Base-by-base conservation (phyloP, 1,284 basidiomycete species). In the Heliocybe sulcata region DNA sequence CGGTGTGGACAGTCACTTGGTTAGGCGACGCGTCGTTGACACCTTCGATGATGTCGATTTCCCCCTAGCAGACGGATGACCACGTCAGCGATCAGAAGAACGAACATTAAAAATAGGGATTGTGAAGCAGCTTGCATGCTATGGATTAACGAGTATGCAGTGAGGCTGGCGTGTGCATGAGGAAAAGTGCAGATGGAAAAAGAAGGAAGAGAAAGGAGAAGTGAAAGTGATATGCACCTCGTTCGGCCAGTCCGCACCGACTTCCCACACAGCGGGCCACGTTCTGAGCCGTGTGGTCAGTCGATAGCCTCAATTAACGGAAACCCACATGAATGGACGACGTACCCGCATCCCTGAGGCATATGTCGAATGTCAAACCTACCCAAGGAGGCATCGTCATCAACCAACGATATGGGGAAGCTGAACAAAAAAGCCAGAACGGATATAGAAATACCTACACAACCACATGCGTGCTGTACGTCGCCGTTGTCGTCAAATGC, bases 1-100 rank as follows among this genome's bases (percentile, higher is more conserved):
- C 70, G 0, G 86, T 87, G 65, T 91, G 89, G 9, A 92, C 68
- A 12, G 83, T 85, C 1, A 77, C 75, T 52, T 73, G 71, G 63
- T 90, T 81, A 10, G 80, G 74, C 0, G 66, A 64, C 59, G 73
- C 65, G 60, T 79, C 75, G 61, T 88, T 87, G 35, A 87, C 80
- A 11, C 81, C 85, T 66, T 89, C 87, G 12, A 88, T 54, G 52
- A 89, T 83, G 66, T 89, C 86, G 22, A 87, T 75, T 65, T 89
- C 81, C 0, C 82, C 83, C 81, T 80, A 56, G 14, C 19, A 16
- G 20, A n/a, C 29, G 27, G 52, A n/a, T n/a, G 53, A 45, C 68
- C 63, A 2, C 82, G 82, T 81, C 81, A 83, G 58, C 79, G 79
- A 62, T 33, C 79, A 57, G 47, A 8, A 26, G 49, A 31, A 23